Evolutionary conservation across 768 basidiomycete species (phyloP), one percentile per base, ranked within the genome.

Genomic region (Peribolospora baueri): DNA sequence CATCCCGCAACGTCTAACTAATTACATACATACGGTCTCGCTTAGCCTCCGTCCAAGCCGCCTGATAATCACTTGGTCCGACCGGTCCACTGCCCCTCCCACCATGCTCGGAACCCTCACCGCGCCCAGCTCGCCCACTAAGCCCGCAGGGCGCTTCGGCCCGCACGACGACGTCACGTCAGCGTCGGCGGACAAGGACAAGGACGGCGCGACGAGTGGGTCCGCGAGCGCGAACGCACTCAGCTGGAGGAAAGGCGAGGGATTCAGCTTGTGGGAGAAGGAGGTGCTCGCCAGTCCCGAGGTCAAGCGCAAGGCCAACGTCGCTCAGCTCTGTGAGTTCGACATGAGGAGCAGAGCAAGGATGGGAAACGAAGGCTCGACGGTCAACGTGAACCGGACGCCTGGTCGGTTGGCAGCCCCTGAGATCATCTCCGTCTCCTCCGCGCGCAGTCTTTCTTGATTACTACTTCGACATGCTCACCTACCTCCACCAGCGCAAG

Each of bases 401-500:
- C 25, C 25, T 25, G 25, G 25, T 25, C 25, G 25, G 25, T 25
- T 25, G 25, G 25, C 25, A 25, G 25, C 25, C 25, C 25, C 25
- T 25, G 25, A 25, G 25, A 25, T 25, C 25, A 25, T 25, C 25
- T 25, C 25, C 25, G 25, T 39, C 25, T 48, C 45, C 42, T 39
- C 11, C 10, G 5, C 54, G 48, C 54, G 42, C 60, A 90, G 87
- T 84, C 71, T 95, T 95, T 70, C 76, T 93, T 52, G 91, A 97
- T 68, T 97, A 98, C 66, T 98, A 98, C 70, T 98, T 98, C 66
- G 86, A 95, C 65, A 75, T 79, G 1, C 75, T 98, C 43, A 86
- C 85, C 13, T 95, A 95, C 68, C 74, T 95, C 56, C 77, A 81
- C 6, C 69, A 80, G 14, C 78, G 93, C 37, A 88, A 86, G 66